Conservation (phyloP, 192 early-diverging fungal species). For the Mortierella hygrophila region DNA sequence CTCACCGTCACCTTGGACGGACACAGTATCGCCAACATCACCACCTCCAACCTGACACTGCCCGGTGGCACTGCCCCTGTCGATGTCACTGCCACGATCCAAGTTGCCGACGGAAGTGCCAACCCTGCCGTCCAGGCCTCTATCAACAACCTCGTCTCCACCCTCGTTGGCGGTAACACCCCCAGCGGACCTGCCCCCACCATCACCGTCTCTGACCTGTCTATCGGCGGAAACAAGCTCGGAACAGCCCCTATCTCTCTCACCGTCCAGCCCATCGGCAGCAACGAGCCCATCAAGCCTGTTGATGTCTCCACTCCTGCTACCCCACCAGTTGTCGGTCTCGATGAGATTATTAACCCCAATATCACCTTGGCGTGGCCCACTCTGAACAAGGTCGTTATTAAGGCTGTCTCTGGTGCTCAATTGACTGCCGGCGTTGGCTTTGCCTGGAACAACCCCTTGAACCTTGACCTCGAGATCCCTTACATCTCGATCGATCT, state of each 20-base stretch:
- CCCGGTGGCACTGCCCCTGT: background rate
- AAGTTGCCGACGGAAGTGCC: constrained; percentile 8
- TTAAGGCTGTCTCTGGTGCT: constrained; percentile 27
- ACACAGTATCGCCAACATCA: constrained; percentile 12
- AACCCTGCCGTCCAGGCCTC: constrained; percentile 8
- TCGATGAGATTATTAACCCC: constrained; percentile 19
- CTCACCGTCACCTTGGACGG: constrained; percentile 6
- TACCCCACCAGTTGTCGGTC: constrained; percentile 17
- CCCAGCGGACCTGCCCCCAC: constrained; percentile 9
- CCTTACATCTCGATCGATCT: constrained; percentile 21
- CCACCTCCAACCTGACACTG: constrained; percentile 6
- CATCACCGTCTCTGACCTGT: background rate
- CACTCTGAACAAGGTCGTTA: constrained; percentile 16
- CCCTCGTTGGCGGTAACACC: background rate
- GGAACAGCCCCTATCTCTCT: background rate
- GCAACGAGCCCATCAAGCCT: background rate
- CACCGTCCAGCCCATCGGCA: background rate
- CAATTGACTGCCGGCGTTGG: constrained; percentile 25
- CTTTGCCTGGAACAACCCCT: constrained; percentile 28
- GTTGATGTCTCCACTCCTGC: constrained; percentile 3
- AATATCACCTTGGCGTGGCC: constrained; percentile 15
- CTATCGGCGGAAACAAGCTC: background rate
- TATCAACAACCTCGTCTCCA: constrained; percentile 13
- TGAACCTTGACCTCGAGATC: constrained; percentile 21
- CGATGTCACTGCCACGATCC: constrained; percentile 9